phyloP scores from a whole-genome alignment of 352 stramenopile genomes.

The Globisporangium acanthophoron region DNA sequence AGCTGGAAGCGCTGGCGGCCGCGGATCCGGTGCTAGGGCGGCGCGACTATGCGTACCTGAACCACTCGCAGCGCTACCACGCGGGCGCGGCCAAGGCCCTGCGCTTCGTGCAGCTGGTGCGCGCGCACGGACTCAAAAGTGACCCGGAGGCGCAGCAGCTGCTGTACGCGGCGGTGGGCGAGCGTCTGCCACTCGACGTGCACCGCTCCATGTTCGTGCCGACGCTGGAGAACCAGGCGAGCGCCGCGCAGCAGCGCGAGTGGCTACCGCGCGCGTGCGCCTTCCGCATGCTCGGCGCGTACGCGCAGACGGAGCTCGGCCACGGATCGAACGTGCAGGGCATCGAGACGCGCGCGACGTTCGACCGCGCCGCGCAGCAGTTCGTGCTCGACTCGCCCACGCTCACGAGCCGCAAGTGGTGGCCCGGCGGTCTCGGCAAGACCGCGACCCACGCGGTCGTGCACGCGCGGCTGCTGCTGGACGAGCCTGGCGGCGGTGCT shows the following conservation, averaged over 20 bases:
- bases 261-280: constrained; percentile 47
- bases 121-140: constrained; percentile 19
- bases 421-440: constrained; percentile 89
- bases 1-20: constrained; percentile 12
- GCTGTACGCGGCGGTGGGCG: constrained; percentile 36
- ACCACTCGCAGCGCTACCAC: constrained; percentile 33
- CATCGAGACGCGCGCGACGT: constrained; percentile 91
- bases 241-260: constrained; percentile 43
- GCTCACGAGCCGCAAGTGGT: constrained; percentile 94
- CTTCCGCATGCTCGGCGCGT: constrained; percentile 78
- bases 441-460: constrained; percentile 91
- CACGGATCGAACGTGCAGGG: constrained; percentile 91
- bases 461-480: constrained; percentile 76
- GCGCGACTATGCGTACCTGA: constrained; percentile 38
- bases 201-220: constrained; percentile 62
- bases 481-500: constrained; percentile 1
- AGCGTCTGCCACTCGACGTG: constrained; percentile 42
- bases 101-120: constrained; percentile 32
- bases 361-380: constrained; percentile 81
- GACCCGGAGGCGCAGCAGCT: constrained; percentile 29
- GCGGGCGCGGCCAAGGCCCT: constrained; percentile 26
- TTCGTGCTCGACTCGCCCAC: constrained; percentile 90
- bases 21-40: constrained; percentile 37
- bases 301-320: constrained; percentile 95
- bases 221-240: constrained; percentile 66